A percentile compares a stretch with the other conserved stretches of the same genome.
These are phyloP conservation scores for Trametes punicea DNA, from an alignment of 768 basidiomycete genomes.

Conservation along the genomic window DNA sequence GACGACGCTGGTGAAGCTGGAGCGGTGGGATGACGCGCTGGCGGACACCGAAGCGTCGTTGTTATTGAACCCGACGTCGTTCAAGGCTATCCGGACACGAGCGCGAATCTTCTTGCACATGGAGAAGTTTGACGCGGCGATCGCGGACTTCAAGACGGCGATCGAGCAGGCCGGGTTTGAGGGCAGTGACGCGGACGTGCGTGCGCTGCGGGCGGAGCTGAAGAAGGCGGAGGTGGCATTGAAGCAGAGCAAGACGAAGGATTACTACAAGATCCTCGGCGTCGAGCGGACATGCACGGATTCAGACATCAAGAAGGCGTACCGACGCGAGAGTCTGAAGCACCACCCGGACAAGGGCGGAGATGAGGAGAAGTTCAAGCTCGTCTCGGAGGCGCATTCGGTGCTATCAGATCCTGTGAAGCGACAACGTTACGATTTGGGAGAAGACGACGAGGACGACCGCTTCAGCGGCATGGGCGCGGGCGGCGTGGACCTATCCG, in stretches of 20 bases:
- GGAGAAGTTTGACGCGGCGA: slow-evolving; percentile 68
- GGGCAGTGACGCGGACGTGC: slow-evolving; percentile 58
- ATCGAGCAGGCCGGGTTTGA: slow-evolving; percentile 70
- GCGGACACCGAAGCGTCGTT: slow-evolving; percentile 70
- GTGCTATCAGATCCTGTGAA: slow-evolving; percentile 76
- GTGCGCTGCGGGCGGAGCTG: slow-evolving; percentile 60
- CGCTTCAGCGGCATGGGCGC: slow-evolving; percentile 39
- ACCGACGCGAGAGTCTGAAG: slow-evolving; percentile 80
- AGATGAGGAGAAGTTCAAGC: slow-evolving; percentile 95
- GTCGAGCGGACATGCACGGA: slow-evolving; percentile 60
- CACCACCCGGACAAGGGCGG: slow-evolving; percentile 93
- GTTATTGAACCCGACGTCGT: slow-evolving; percentile 56
- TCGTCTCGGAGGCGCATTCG: slow-evolving; percentile 76
- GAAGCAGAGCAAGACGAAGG: slow-evolving; percentile 87
- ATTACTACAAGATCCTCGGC: slow-evolving; percentile 80
- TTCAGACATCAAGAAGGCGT: slow-evolving; percentile 85
- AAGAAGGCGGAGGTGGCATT: slow-evolving; percentile 79
- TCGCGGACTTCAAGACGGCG: slow-evolving; percentile 77
- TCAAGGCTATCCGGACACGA: slow-evolving; percentile 85
- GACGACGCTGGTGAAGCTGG: slow-evolving; percentile 74
- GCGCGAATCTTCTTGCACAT: slow-evolving; percentile 74
- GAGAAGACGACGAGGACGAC: slow-evolving; percentile 71
- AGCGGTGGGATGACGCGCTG: slow-evolving; percentile 65
- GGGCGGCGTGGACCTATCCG: slow-evolving; percentile 50
- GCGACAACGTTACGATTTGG: slow-evolving; percentile 74